Evolutionary conservation across 176 grass and related monocot species (phyloP).

Genomic region (Musa itinerans): DNA sequence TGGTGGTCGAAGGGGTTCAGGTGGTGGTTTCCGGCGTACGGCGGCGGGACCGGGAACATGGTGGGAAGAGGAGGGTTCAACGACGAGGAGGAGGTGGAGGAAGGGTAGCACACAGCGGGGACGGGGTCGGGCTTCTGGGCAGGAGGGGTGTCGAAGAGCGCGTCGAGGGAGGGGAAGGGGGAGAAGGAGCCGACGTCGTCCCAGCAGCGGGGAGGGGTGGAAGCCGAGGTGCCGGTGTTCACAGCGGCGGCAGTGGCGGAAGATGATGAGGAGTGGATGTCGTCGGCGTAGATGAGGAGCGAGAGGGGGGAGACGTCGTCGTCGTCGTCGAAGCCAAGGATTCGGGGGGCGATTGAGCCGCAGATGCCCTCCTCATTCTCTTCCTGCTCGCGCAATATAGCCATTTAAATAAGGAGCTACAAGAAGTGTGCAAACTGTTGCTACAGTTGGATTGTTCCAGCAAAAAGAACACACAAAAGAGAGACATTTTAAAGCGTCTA

Average conservation of each 20-base stretch:
- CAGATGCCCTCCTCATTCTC: no score
- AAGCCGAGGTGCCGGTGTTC: neutral
- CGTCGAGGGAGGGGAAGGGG: constrained; percentile 52
- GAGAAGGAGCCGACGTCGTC: constrained; percentile 32
- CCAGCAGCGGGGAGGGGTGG: constrained; percentile 37
- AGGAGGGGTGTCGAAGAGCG: constrained; percentile 32
- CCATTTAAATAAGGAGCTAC: no score
- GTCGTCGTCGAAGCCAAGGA: neutral
- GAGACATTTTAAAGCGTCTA: no score
- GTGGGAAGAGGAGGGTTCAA: constrained; percentile 22
- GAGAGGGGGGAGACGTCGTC: constrained; percentile 21
- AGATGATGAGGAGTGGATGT: constrained; percentile 33
- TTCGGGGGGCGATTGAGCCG: neutral
- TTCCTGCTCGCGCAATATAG: no score
- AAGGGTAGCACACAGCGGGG: neutral
- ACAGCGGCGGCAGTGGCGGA: constrained; percentile 9
- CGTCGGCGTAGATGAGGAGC: constrained; percentile 31
- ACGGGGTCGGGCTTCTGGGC: neutral
- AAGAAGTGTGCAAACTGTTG: no score
- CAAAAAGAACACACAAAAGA: no score
- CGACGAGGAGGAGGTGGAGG: neutral
- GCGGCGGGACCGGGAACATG: constrained; percentile 25
- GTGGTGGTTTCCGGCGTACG: constrained; percentile 26
- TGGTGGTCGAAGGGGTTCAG: constrained; percentile 38
- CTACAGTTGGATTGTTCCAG: no score